Evolutionary conservation across 2,329 filamentous ascomycete genomes (phyloP).

Genomic region (Elsinoe batatas): DNA sequence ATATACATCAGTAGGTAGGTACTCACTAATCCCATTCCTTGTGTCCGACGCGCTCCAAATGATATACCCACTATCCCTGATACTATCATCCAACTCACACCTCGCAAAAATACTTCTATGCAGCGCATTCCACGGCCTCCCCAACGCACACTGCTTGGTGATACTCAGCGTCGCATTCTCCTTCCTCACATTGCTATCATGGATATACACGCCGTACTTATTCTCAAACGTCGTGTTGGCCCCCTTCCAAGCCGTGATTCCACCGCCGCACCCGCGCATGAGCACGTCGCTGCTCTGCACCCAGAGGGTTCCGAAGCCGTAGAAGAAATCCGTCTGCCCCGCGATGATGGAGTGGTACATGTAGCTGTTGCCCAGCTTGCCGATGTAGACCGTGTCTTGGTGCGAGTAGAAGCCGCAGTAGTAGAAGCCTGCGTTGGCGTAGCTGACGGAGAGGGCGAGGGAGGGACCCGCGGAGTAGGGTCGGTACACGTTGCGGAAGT

Average conservation of each 20-base stretch:
- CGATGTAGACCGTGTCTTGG: slow-evolving; percentile 59
- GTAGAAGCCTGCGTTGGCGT: slow-evolving; percentile 59
- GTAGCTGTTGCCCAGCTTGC: slow-evolving; percentile 57
- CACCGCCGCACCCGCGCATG: slow-evolving; percentile 53
- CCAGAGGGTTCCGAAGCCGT: slow-evolving; percentile 57
- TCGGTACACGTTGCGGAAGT: slow-evolving; percentile 52
- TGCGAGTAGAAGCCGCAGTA: slow-evolving; percentile 56
- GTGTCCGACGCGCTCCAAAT: slow-evolving; percentile 39
- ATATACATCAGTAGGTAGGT: neutral
- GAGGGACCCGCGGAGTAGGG: slow-evolving; percentile 46
- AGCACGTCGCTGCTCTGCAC: slow-evolving; percentile 45
- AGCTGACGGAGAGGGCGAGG: slow-evolving; percentile 50
- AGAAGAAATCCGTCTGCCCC: slow-evolving; percentile 59
- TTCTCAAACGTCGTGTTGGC: slow-evolving; percentile 56
- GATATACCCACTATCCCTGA: slow-evolving; percentile 47
- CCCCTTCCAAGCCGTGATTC: slow-evolving; percentile 61
- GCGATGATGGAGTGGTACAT: slow-evolving; percentile 52
- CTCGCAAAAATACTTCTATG: slow-evolving; percentile 50
- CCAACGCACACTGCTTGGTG: slow-evolving; percentile 45
- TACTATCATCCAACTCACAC: slow-evolving; percentile 46
- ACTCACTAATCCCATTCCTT: slow-evolving; percentile 27
- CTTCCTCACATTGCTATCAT: slow-evolving; percentile 43
- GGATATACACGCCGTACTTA: slow-evolving; percentile 58
- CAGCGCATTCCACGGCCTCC: slow-evolving; percentile 51
- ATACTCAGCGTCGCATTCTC: slow-evolving; percentile 42